Conservation (phyloP, 129 eudicot species). For the Lonicera japonica region DNA sequence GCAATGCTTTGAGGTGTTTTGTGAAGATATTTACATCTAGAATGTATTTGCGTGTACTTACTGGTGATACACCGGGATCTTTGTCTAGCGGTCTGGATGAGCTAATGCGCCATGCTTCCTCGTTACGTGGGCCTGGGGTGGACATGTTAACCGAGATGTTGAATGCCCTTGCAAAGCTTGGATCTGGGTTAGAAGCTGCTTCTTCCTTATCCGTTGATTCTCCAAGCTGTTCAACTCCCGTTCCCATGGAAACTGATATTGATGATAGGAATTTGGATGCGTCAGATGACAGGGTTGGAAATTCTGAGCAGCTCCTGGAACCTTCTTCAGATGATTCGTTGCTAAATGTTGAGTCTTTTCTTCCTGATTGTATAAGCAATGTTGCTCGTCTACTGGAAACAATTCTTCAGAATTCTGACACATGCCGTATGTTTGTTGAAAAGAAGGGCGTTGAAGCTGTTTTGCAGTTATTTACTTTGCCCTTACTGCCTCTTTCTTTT, state of each 20-base stretch:
- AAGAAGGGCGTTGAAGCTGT: slow-evolving; percentile 87
- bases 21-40: slow-evolving; percentile 87
- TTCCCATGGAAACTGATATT: slow-evolving; percentile 88
- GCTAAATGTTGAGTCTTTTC: slow-evolving; percentile 54
- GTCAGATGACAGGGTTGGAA: slow-evolving; percentile 34
- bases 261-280: slow-evolving; percentile 32
- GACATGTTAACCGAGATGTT: slow-evolving; percentile 88
- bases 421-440: slow-evolving; percentile 85
- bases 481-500: slow-evolving; percentile 65
- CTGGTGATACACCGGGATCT: slow-evolving; percentile 76
- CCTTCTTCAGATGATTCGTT: slow-evolving; percentile 44
- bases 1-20: slow-evolving; percentile 91
- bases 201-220: slow-evolving; percentile 36
- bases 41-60: slow-evolving; percentile 67
- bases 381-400: slow-evolving; percentile 89
- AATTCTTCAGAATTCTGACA: slow-evolving; percentile 89
- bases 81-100: slow-evolving; percentile 96
- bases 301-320: slow-evolving; percentile 39
- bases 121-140: slow-evolving; percentile 86
- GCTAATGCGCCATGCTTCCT: slow-evolving; percentile 88
- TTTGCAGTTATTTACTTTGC: slow-evolving; percentile 71
- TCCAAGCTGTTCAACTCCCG: slow-evolving; percentile 45
- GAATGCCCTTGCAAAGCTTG: slow-evolving; percentile 59
- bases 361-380: slow-evolving; percentile 86
- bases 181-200: slow-evolving; percentile 56